Conservation (phyloP, 1,284 basidiomycete genomes). For the Golubevia pallescens region DNA sequence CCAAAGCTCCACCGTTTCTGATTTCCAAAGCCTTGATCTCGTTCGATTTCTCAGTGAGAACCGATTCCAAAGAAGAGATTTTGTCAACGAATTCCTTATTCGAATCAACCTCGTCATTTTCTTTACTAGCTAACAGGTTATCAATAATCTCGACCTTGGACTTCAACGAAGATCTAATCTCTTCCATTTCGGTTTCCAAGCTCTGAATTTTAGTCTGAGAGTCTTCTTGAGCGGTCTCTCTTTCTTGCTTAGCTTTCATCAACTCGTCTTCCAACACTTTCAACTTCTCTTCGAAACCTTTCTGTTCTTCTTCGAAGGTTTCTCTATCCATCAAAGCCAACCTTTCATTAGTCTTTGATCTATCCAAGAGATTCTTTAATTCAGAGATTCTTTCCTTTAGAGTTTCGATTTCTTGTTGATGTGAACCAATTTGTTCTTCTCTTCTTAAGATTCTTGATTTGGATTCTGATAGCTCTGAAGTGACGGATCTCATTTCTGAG, state of each 20-base stretch:
- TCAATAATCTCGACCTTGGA: too few species aligned
- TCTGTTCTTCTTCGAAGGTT: not conserved
- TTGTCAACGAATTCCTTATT: too few species aligned
- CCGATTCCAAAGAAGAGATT: too few species aligned
- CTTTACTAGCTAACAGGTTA: too few species aligned
- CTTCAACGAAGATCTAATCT: too few species aligned
- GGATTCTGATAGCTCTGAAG: too few species aligned
- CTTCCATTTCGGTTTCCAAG: too few species aligned
- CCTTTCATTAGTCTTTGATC: not conserved
- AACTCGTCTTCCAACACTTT: conserved; percentile 12
- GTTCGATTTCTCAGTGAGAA: too few species aligned
- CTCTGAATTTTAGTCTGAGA: too few species aligned
- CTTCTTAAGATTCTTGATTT: not conserved
- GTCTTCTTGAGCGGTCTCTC: not conserved
- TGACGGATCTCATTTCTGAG: too few species aligned
- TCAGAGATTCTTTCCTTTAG: not conserved
- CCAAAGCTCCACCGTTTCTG: not conserved
- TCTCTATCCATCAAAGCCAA: not conserved
- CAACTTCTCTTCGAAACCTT: not conserved
- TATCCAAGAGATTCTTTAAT: not conserved
- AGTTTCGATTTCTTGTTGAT: not conserved
- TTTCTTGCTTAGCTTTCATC: not conserved
- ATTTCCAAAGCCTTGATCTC: not conserved
- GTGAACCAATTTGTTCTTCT: not conserved
- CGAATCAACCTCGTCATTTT: too few species aligned